phyloP scores from a whole-genome alignment of 192 early-diverging fungal genomes.

The Coemansia sp. region DNA sequence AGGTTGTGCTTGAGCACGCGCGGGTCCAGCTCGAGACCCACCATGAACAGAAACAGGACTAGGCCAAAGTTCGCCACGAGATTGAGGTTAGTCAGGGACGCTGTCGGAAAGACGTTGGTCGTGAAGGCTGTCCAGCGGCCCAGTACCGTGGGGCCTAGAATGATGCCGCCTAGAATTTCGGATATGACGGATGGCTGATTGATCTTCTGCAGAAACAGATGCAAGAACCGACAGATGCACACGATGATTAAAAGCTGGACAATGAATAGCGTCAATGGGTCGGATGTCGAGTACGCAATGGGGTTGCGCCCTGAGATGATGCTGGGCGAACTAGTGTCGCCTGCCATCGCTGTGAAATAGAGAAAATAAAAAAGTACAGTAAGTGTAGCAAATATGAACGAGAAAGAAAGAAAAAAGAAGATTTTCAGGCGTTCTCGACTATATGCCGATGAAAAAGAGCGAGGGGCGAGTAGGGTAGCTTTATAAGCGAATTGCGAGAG shows the following conservation, averaged over 20 bases:
- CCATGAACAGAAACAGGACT: conserved; percentile 85
- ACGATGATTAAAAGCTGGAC: conserved; percentile 73
- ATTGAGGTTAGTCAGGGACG: conserved; percentile 68
- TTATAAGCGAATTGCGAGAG: background rate
- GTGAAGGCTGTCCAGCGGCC: conserved; percentile 70
- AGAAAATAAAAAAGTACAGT: background rate
- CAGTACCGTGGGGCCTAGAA: conserved; percentile 85
- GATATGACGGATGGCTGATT: conserved; percentile 88
- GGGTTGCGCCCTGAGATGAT: conserved; percentile 71
- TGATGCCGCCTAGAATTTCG: conserved; percentile 87
- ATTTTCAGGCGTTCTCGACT: background rate
- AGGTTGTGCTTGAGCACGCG: conserved; percentile 57
- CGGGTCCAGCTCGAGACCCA: conserved; percentile 84
- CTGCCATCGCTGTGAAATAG: conserved; percentile 26
- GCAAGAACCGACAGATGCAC: conserved; percentile 66
- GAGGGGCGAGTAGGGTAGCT: background rate
- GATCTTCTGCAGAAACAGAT: conserved; percentile 59
- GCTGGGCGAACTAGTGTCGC: conserved; percentile 21
- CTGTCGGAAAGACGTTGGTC: conserved; percentile 68
- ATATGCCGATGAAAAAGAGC: background rate
- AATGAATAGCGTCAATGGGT: conserved; percentile 75
- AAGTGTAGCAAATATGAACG: background rate
- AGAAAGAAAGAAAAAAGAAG: conserved; percentile 1
- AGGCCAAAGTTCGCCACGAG: conserved; percentile 87
- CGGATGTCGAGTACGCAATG: conserved; percentile 45